phyloP scores from a whole-genome alignment of 352 stramenopile genomes.

The Phytopythium sindhum region DNA sequence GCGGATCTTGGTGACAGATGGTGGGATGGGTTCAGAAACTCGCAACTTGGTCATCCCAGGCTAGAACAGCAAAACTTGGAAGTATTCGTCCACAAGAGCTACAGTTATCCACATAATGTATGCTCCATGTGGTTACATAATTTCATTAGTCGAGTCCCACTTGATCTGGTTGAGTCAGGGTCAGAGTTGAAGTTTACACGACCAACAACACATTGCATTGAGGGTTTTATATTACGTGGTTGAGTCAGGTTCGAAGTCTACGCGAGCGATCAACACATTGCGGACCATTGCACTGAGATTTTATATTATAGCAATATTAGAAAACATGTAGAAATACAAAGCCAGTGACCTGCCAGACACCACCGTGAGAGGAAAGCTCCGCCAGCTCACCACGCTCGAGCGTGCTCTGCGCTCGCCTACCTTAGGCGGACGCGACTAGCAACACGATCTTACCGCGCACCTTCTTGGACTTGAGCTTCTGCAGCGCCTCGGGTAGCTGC shows the following conservation, averaged over 20 bases:
- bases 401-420: background rate
- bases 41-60: background rate
- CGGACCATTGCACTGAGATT: background rate
- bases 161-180: background rate
- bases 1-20: background rate
- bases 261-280: background rate
- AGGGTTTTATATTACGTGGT: background rate
- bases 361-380: background rate
- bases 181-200: background rate
- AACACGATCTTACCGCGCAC: constrained; percentile 57
- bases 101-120: background rate
- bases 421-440: constrained; percentile 10
- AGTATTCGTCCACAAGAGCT: background rate
- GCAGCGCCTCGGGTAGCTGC: constrained; percentile 30
- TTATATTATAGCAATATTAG: background rate
- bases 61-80: background rate
- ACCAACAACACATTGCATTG: background rate
- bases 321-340: constrained; percentile 1
- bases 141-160: background rate
- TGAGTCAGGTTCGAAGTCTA: background rate
- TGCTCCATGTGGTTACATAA: background rate
- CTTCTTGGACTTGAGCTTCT: constrained; percentile 31
- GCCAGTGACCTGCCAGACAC: background rate
- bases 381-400: background rate
- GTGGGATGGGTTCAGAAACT: background rate